Conservation (phyloP, 768 basidiomycete species). For the Terana coerulea region DNA sequence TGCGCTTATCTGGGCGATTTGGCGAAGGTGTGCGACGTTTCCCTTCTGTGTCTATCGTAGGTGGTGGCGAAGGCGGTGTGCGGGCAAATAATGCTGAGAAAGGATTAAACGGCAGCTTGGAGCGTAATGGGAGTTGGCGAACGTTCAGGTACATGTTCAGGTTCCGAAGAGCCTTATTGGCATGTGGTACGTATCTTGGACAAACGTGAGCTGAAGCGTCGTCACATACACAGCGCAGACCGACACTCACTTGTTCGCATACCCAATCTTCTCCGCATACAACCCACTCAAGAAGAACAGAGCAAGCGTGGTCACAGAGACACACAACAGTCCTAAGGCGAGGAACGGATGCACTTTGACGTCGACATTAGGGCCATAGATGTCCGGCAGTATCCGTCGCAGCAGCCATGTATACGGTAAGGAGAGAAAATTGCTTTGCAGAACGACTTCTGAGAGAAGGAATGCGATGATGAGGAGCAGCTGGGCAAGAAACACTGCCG, state of each 20-base stretch:
- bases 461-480: constrained; percentile 66
- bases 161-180: constrained; percentile 85
- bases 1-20: constrained; percentile 27
- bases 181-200: constrained; percentile 90
- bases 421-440: constrained; percentile 64
- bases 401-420: constrained; percentile 58
- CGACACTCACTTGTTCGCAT: constrained; percentile 73
- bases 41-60: constrained; percentile 24
- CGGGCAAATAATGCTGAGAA: constrained; percentile 52
- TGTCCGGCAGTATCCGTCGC: constrained; percentile 46
- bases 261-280: constrained; percentile 94
- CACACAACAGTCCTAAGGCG: constrained; percentile 75
- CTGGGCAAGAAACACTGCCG: constrained; percentile 72
- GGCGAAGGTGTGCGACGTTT: constrained; percentile 33
- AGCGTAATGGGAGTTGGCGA: constrained; percentile 69
- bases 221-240: too few species aligned
- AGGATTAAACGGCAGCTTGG: constrained; percentile 52
- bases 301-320: constrained; percentile 84
- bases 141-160: constrained; percentile 99
- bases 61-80: constrained; percentile 24
- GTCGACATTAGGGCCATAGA: constrained; percentile 37
- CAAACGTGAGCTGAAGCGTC: neutral
- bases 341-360: constrained; percentile 68
- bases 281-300: constrained; percentile 97
- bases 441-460: constrained; percentile 70